Base-by-base conservation (phyloP, 2,329 filamentous ascomycete genomes). In the Fusarium sp. region DNA sequence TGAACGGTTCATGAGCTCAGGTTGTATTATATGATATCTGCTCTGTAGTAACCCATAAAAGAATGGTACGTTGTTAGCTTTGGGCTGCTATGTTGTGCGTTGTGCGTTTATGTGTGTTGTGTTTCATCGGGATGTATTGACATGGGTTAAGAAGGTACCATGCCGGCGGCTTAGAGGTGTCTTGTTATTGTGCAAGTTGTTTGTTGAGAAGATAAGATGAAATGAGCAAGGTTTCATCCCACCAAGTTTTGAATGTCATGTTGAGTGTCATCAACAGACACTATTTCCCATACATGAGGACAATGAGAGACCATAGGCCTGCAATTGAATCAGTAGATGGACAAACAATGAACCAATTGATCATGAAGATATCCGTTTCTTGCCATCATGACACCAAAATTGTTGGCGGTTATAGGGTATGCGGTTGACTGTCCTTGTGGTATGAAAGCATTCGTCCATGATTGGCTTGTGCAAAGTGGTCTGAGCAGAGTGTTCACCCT, bases 1-100 rank as follows among this genome's bases (percentile, higher is more conserved):
- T 35, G 60, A 22, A 51, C 5, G 11, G 35, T 24, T 42, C 20
- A 70, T 58, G 70, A 27, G 36, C 62, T 57, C 46, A 53, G 27
- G 17, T 53, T 20, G 46, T 65, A 64, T 61, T 38, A 60, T 65
- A 38, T 62, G 62, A 62, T 29, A 46, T 63, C 22, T 44, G 66
- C 55, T 40, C 62, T 65, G 61, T 62, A 35, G 53, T 49, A 51
- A 55, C 40, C 22, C 33, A 64, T 33, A 38, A 55, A 55, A 61
- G 49, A 24, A 60, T 31, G 17, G 24, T 53, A 29, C 20, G 46
- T 53, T 53, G 27, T 27, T 53, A 7, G 17, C 11, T 31, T 14
- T 20, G 46, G 9, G 44, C 16, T 49, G 24, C 24, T 49, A 9
- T 9, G 16, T 49, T 29, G 6, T 29, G 24, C 44, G 16, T 49